These are phyloP conservation scores for Penicillium crustosum DNA, from an alignment of 2,329 filamentous ascomycete genomes.

Conservation along the genomic window DNA sequence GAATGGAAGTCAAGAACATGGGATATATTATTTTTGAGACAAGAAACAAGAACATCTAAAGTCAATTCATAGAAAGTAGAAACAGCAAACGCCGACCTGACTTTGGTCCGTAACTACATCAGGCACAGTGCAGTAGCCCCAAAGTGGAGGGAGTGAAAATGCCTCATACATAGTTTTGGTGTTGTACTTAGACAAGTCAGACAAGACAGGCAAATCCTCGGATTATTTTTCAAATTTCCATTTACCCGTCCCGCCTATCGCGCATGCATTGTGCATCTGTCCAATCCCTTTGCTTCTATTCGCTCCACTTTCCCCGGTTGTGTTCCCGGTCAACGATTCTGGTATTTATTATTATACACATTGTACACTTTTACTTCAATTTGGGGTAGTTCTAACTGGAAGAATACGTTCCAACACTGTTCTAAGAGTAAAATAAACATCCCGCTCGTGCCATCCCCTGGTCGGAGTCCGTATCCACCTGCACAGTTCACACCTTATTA, in stretches of 20 bases:
- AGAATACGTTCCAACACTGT: not conserved
- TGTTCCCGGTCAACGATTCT: conserved; percentile 9
- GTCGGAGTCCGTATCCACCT: conserved; percentile 4
- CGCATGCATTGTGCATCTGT: not conserved
- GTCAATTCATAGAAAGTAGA: not conserved
- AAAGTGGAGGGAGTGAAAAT: conserved; percentile 6
- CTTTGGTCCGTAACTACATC: conserved; percentile 4
- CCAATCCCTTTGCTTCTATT: not conserved
- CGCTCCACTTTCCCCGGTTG: conserved; percentile 10
- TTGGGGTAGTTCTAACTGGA: not conserved
- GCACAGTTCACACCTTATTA: conserved; percentile 18
- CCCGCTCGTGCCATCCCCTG: conserved; percentile 11
- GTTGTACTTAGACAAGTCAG: too few relatives aligned
- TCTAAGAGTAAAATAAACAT: not conserved
- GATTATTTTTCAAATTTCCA: not conserved
- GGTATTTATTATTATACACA: not conserved
- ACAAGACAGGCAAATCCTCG: not conserved
- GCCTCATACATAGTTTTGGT: conserved; percentile 8
- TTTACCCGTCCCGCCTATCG: conserved; percentile 3
- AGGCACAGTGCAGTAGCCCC: conserved; percentile 6
- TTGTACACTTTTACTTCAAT: not conserved
- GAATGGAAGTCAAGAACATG: not conserved
- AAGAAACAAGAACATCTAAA: not conserved
- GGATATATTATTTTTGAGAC: not conserved
- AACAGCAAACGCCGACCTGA: not conserved